Evolutionary conservation across 2,329 filamentous ascomycete species (phyloP), one percentile per base, ranked within the genome.

Genomic region (Cytospora schulzeri): DNA sequence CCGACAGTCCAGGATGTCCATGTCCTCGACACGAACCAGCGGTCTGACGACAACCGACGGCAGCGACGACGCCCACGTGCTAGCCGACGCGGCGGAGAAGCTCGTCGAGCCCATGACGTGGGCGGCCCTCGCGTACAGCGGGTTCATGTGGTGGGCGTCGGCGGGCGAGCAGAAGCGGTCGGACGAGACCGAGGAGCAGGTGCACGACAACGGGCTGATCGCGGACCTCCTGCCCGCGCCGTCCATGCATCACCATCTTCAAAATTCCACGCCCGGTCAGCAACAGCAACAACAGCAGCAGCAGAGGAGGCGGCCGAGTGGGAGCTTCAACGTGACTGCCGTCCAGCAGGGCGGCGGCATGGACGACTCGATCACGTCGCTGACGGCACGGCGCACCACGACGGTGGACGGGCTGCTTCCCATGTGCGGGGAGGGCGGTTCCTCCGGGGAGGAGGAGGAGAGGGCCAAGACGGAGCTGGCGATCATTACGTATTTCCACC

Each of bases 141-240:
- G 90, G 28, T 93, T 94, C 79, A 92, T 94, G 85, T 95, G 91
- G 91, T 95, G 92, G 91, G 91, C 91, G 2, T 92, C 89, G 19
- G 91, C 91, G 0, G 91, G 91, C 64, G 91, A 95, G 76, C 85
- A 89, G 74, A 79, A 84, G 9, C 81, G 84, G 22, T 81, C 85
- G 57, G 84, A 86, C 60, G 84, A 88, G 67, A 81, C 84, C 24
- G 86, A 89, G 68, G 85, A 87, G 69, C 74, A 77, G 57, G 81
- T 78, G 54, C 80, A 79, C 54, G 87, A 89, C 70, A 78, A 81
- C 9, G 75, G 81, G 3, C 80, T 89, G 4, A 79, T 89, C 5
- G 82, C 82, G 0, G 85, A 86, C 60, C 70, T 88, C 4, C 73
- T 75, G 3, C 74, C 79, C 8, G 58, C 59, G 17, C 71, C 76